A percentile compares a stretch with the other conserved stretches of the same genome.
phyloP scores from a whole-genome alignment of 345 rosid genomes.

The Dimocarpus longan region DNA sequence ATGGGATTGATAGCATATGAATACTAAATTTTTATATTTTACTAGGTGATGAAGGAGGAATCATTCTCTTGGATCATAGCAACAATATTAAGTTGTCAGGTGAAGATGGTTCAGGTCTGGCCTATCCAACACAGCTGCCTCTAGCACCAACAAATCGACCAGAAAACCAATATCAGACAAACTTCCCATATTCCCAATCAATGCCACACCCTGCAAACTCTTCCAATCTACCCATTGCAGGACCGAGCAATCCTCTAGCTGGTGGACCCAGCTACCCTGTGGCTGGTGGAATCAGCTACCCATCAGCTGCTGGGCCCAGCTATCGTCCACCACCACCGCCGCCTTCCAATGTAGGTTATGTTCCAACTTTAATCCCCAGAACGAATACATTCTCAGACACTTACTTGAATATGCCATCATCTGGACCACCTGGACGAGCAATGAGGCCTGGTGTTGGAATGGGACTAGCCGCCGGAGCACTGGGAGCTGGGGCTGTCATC shows the following conservation, averaged over 20 bases:
- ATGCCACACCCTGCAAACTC: conserved; percentile 32
- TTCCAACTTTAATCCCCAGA: conserved; percentile 51
- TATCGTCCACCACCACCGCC: conserved; percentile 54
- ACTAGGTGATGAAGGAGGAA: conserved; percentile 57
- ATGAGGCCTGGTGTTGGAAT: conserved; percentile 48
- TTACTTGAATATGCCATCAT: conserved; percentile 47
- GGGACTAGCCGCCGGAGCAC: conserved; percentile 73
- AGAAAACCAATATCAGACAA: conserved; percentile 30
- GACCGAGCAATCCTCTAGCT: background rate
- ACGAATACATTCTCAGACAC: conserved; percentile 20
- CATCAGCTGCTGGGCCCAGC: conserved; percentile 36
- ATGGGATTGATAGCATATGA: background rate
- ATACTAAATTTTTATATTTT: conserved; percentile 15
- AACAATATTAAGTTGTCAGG: conserved; percentile 27
- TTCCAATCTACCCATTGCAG: conserved; percentile 24
- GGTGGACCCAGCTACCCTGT: background rate
- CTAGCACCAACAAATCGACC: conserved; percentile 25
- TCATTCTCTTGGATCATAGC: conserved; percentile 42
- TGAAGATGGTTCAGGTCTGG: conserved; percentile 30
- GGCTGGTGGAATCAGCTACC: conserved; percentile 35
- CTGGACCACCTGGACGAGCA: conserved; percentile 39
- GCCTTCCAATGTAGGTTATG: conserved; percentile 52
- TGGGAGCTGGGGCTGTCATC: conserved; percentile 66
- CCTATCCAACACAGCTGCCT: conserved; percentile 26
- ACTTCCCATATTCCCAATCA: conserved; percentile 32